Conservation (phyloP, 2,329 filamentous ascomycete genomes). For the Penicillium polonicum region DNA sequence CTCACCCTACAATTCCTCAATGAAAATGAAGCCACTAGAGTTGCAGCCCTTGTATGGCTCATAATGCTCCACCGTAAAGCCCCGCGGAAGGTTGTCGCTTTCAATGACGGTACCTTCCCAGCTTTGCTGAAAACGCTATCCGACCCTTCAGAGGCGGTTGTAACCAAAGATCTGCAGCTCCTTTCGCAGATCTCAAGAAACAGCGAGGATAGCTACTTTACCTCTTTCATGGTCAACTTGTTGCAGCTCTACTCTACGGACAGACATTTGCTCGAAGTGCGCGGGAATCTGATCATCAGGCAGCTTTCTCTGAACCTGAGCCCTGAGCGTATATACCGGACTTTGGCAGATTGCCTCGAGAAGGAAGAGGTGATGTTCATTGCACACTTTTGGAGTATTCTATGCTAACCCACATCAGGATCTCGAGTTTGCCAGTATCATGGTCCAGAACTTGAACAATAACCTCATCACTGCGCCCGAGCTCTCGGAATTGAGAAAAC, state of each 20-base stretch:
- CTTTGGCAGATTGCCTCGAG: slow-evolving; percentile 91
- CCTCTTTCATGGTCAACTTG: slow-evolving; percentile 96
- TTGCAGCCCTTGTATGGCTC: slow-evolving; percentile 91
- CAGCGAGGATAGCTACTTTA: slow-evolving; percentile 96
- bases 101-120: slow-evolving; percentile 96
- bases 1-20: slow-evolving; percentile 92
- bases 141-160: slow-evolving; percentile 91
- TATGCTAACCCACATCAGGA: slow-evolving; percentile 52
- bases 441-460: slow-evolving; percentile 99
- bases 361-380: slow-evolving; percentile 68
- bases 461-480: slow-evolving; percentile 98
- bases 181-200: slow-evolving; percentile 95
- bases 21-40: slow-evolving; percentile 91
- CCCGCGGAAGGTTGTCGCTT: slow-evolving; percentile 86
- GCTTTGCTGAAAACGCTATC: slow-evolving; percentile 94
- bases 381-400: background rate
- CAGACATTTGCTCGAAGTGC: slow-evolving; percentile 80
- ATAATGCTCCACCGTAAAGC: slow-evolving; percentile 98
- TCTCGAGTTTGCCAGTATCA: slow-evolving; percentile 97
- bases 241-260: slow-evolving; percentile 95
- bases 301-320: slow-evolving; percentile 91
- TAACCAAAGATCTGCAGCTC: slow-evolving; percentile 88
- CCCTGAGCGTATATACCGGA: slow-evolving; percentile 92
- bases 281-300: slow-evolving; percentile 93
- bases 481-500: slow-evolving; percentile 82